Evolutionary conservation across 768 basidiomycete species (phyloP), one percentile per base, ranked within the genome.

Genomic region (Saitozyma podzolica): DNA sequence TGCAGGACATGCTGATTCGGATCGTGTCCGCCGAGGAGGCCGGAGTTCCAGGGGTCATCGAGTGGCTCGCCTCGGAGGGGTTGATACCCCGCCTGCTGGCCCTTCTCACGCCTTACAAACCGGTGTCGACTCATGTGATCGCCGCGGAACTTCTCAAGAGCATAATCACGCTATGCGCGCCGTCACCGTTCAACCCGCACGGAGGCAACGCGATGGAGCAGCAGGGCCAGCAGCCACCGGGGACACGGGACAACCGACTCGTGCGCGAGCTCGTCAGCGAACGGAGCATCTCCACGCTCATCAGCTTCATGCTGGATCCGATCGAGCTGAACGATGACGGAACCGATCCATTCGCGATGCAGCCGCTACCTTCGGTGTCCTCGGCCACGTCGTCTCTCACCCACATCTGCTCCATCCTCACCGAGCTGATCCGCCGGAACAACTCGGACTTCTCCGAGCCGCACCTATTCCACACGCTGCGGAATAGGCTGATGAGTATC

Each of bases 361-460:
- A 76, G 39, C 70, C 72, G 6, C 64, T 78, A 8, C 76, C 76
- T 8, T 74, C 68, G 2, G 56, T 73, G 55, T 67, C 72, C n/a
- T 75, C 75, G 3, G 69, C 75, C 9, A 73, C 78, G 10, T 96
- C 93, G 10, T 91, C 91, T 8, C 87, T 97, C 57, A 84, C 89
- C 37, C 87, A 92, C 66, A 88, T 91, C 10, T 89, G 94, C 68
- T 88, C 89, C 49, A 87, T 97, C 72, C 83, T 97, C 63, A 89
- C 94, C 67, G 95, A 98, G 77, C 84, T 96, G 47, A 96, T 97
- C 68, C 86, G 94, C 56, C 93, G 97, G 78, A 97, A 97, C 80
- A 97, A 98, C 78, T 95, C 94, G 45, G 95, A 99, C 78, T 97
- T 93, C 76, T 94, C 96, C 74, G 96, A 99, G 80, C 95, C 94